These are phyloP conservation scores for Exutisphaerella laricina DNA, from an alignment of 2,329 filamentous ascomycete species.

Conservation along the genomic window DNA sequence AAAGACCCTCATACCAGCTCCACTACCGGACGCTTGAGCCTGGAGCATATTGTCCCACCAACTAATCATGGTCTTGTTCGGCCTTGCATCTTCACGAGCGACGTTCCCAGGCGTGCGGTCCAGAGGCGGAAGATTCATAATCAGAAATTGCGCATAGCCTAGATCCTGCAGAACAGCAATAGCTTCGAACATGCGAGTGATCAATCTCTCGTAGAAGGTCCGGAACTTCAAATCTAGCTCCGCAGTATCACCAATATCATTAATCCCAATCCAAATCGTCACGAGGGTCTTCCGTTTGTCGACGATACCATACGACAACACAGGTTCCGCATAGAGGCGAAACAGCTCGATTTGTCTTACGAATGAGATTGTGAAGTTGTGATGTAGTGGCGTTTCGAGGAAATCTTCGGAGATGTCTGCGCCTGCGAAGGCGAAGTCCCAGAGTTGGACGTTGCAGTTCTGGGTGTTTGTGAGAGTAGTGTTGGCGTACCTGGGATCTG, in stretches of 20 bases:
- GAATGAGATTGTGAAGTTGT: background rate
- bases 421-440: background rate
- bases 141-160: background rate
- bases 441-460: background rate
- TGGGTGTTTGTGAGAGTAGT: background rate
- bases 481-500: no score
- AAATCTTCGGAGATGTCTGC: background rate
- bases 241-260: constrained; percentile 50
- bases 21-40: constrained; percentile 27
- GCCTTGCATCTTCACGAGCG: constrained; percentile 29
- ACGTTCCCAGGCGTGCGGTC: background rate
- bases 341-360: background rate
- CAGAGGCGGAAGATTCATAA: background rate
- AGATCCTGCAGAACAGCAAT: background rate
- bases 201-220: constrained; percentile 43
- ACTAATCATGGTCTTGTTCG: constrained; percentile 44
- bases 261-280: constrained; percentile 51
- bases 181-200: constrained; percentile 26
- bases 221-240: constrained; percentile 43
- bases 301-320: background rate
- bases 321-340: background rate
- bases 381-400: background rate
- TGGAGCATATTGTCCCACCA: constrained; percentile 42
- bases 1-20: no score
- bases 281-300: constrained; percentile 33